A percentile compares a stretch with the other conserved stretches of the same genome.
Conservation (phyloP, 257 asterid species). For the Echites panduratus region DNA sequence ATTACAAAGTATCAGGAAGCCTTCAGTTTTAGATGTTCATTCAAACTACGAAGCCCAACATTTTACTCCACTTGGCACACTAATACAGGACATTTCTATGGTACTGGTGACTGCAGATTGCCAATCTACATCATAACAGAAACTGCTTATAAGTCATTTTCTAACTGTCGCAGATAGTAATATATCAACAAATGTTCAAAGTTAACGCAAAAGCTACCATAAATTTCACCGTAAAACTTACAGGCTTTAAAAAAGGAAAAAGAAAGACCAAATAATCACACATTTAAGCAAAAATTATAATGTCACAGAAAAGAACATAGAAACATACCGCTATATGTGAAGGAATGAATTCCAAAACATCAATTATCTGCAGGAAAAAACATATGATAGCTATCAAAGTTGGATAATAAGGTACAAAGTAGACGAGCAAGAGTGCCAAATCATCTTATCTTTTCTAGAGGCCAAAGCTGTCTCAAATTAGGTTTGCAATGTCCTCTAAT, state of each 20-base stretch:
- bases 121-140: background rate
- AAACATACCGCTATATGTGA: constrained; percentile 84
- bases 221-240: background rate
- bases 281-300: background rate
- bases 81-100: background rate
- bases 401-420: background rate
- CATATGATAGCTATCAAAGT: background rate
- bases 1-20: background rate
- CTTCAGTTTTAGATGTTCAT: background rate
- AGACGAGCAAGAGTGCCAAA: background rate
- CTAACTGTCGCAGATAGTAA: background rate
- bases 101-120: background rate
- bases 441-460: background rate
- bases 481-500: background rate
- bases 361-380: constrained; percentile 73
- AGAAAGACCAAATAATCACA: background rate
- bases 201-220: background rate
- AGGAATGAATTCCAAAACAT: constrained; percentile 86
- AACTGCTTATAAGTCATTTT: background rate
- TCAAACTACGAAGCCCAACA: background rate
- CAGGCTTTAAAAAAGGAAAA: background rate
- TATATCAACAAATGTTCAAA: constrained; percentile 4
- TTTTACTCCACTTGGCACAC: background rate
- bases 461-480: background rate
- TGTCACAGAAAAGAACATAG: constrained; percentile 5